phyloP scores from a whole-genome alignment of 345 rosid species.

The Cochlearia excelsa region DNA sequence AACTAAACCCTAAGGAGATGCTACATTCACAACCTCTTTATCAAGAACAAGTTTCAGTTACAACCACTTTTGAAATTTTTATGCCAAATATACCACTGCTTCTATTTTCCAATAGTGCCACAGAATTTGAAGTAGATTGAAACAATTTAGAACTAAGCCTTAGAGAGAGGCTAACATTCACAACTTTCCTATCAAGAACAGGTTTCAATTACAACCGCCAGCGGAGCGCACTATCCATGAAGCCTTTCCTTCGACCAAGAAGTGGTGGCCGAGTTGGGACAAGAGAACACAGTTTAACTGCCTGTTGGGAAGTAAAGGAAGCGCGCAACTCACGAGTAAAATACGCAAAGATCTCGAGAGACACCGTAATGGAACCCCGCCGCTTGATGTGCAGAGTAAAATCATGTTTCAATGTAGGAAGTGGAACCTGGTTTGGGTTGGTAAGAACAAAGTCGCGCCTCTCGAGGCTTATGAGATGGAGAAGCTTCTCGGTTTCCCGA shows the following conservation, averaged over 20 bases:
- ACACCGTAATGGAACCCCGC: conserved; percentile 49
- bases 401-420: conserved; percentile 66
- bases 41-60: too few species aligned
- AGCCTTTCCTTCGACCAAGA: conserved; percentile 66
- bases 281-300: conserved; percentile 72
- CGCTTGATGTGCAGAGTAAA: conserved; percentile 44
- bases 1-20: too few species aligned
- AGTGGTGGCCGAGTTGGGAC: conserved; percentile 97
- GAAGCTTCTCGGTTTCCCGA: conserved; percentile 85
- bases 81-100: too few species aligned
- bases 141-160: too few species aligned
- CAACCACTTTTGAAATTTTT: too few species aligned
- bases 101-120: too few species aligned
- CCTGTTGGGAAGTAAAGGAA: conserved; percentile 57
- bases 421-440: conserved; percentile 98
- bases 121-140: too few species aligned
- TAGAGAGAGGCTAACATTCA: conserved; percentile 73
- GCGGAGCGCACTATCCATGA: conserved; percentile 64
- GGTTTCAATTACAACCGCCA: conserved; percentile 67
- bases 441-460: conserved; percentile 77
- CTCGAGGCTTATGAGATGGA: conserved; percentile 91
- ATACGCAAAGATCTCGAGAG: conserved; percentile 60
- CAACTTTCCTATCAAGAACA: conserved; percentile 63
- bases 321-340: conserved; percentile 71
- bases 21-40: too few species aligned